phyloP scores from a whole-genome alignment of 2,329 filamentous ascomycete species.

The Aspergillus aculeatus region DNA sequence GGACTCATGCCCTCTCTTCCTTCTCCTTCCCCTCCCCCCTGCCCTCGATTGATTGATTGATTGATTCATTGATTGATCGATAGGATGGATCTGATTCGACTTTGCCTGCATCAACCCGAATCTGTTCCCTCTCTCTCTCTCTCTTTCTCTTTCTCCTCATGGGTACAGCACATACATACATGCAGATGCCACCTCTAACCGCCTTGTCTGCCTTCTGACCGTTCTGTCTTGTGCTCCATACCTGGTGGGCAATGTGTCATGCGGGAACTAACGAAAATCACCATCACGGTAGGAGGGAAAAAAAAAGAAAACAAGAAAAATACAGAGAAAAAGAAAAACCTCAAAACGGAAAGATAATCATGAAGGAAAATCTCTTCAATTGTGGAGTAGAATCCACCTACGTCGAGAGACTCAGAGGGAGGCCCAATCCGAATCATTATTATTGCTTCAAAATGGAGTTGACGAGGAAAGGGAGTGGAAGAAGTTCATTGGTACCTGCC shows the following conservation, averaged over 20 bases:
- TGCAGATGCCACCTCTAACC: constrained; percentile 3
- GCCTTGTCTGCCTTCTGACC: neutral
- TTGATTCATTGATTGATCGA: neutral
- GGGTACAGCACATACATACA: constrained; percentile 5
- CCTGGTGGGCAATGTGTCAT: neutral
- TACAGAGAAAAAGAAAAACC: neutral
- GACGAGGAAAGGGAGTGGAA: constrained; percentile 1
- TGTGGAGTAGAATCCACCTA: constrained; percentile 17
- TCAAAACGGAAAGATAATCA: constrained; percentile 2
- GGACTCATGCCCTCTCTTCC: neutral
- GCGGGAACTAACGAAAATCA: neutral
- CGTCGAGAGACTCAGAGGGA: constrained; percentile 12
- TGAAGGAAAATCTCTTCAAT: constrained; percentile 16
- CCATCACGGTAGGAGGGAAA: neutral
- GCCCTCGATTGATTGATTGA: neutral
- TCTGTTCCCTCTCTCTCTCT: neutral
- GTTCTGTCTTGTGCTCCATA: neutral
- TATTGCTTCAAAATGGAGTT: neutral
- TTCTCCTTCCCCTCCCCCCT: neutral
- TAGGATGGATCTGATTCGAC: neutral
- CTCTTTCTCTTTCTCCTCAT: neutral
- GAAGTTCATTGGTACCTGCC: constrained; percentile 21
- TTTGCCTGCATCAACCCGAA: constrained; percentile 8
- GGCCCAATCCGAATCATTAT: constrained; percentile 20
- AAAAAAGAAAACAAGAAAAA: neutral